Evolutionary conservation across 2,329 filamentous ascomycete genomes (phyloP), one percentile per base, ranked within the genome.

Genomic region (Fusarium coffeatum): DNA sequence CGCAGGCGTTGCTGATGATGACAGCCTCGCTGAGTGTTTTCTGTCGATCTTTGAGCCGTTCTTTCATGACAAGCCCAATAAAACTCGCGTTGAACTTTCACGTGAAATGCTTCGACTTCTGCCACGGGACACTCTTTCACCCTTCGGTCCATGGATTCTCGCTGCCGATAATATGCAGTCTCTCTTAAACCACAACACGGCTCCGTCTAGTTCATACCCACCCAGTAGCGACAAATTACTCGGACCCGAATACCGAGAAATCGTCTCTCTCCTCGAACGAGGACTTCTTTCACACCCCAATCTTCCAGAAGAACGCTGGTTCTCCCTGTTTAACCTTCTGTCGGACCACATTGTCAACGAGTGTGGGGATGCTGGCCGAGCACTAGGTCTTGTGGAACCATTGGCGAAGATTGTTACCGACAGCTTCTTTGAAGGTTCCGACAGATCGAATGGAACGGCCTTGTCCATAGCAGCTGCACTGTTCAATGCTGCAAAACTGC

Each of bases 381-480:
- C 89, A 8, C 83, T 92, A 51, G 86, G 87, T 25, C 84, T 93
- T 3, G 83, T 94, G 41, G 93, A 97, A 65, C 91, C 91, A 2
- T 74, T 96, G 6, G 88, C 92, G 1, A 90, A 87, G 70, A 74
- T 79, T 2, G 70, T 91, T 7, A 72, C 83, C 40, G 83, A 84
- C 57, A 79, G 32, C 55, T 68, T 73, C 50, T 74, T 71, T 18
- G 56, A 54, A 20, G 53, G 18, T 10, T 34, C 55, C 10, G 58
- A 64, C 22, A 66, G 63, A 32, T 63, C 72, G 6, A 48, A 61
- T 5, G 28, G 74, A 7, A 81, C 76, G 22, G 69, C 76, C 1
- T 66, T 84, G 15, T 76, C 75, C 23, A 80, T 79, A 12, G 73
- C 81, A 2, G 77, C 79, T n/a, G 81, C 82, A 47, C 74, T 89